Percentiles rank a stretch among this genome's conserved stretches.
Conservation (phyloP, 177 flowering plant species). For the Vitis hybrid region DNA sequence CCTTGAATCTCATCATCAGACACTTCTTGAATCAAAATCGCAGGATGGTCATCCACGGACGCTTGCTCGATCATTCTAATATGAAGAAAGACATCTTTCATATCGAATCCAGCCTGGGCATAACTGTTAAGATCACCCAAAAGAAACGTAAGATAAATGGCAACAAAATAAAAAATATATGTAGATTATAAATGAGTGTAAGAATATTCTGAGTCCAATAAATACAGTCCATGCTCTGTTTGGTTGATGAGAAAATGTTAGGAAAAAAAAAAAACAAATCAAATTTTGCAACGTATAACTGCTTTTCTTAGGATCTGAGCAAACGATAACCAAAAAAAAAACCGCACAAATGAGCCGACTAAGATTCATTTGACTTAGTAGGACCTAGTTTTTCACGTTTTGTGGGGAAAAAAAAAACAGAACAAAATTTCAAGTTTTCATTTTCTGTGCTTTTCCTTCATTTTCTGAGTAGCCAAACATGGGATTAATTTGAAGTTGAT, state of each 20-base stretch:
- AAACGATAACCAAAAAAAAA: too few species aligned
- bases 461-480: slow-evolving; percentile 3
- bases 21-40: slow-evolving; percentile 68
- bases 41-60: slow-evolving; percentile 57
- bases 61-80: slow-evolving; percentile 83
- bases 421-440: too few species aligned
- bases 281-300: neutral
- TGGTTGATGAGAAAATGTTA: neutral
- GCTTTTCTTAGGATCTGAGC: too few species aligned
- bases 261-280: neutral
- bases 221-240: neutral
- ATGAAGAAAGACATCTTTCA: slow-evolving; percentile 93
- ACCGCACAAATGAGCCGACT: too few species aligned
- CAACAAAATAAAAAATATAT: neutral
- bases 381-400: too few species aligned
- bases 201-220: neutral
- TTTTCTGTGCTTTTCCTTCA: neutral
- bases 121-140: slow-evolving; percentile 49
- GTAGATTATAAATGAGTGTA: neutral
- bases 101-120: slow-evolving; percentile 84
- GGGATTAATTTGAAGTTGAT: neutral
- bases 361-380: too few species aligned
- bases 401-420: too few species aligned
- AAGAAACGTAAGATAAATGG: neutral
- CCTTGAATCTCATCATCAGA: slow-evolving; percentile 51